Conservation (phyloP, 495 filamentous ascomycete species). For the Penicillium flavigenum region DNA sequence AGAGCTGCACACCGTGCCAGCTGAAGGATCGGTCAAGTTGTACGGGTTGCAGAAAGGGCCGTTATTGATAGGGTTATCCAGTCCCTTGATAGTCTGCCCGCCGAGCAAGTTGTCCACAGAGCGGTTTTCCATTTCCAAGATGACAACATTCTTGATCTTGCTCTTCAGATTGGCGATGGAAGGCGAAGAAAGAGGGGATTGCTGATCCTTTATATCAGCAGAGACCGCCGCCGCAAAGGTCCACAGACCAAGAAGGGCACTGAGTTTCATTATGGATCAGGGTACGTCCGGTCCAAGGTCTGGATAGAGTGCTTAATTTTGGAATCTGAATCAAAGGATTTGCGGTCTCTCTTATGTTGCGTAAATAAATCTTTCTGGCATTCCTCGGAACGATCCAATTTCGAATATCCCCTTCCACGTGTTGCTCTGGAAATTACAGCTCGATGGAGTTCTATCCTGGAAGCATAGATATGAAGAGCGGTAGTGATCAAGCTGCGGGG, state of each 20-base stretch:
- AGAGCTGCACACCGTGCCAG: constrained; percentile 40
- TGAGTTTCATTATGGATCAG: constrained; percentile 30
- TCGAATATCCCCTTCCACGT: constrained; percentile 6
- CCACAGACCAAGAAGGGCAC: constrained; percentile 32
- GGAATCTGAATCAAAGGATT: not conserved
- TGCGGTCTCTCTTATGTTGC: not conserved
- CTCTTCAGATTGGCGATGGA: constrained; percentile 37
- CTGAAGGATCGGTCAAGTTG: constrained; percentile 40
- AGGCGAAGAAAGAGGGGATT: constrained; percentile 18
- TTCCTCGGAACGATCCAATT: constrained; percentile 5
- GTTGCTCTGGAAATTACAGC: not conserved
- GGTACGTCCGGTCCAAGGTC: not conserved
- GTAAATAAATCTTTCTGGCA: not conserved
- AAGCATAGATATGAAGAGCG: not conserved
- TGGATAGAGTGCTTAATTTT: not conserved
- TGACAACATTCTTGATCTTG: constrained; percentile 50
- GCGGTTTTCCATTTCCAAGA: constrained; percentile 48
- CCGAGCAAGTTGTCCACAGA: constrained; percentile 48
- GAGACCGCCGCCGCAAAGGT: constrained; percentile 33
- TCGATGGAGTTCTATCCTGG: not conserved
- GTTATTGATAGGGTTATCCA: constrained; percentile 47
- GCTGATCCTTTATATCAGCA: constrained; percentile 26
- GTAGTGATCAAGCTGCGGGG: constrained; percentile 5
- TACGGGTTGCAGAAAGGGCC: constrained; percentile 46
- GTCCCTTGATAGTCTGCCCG: constrained; percentile 36